A percentile compares a stretch with the other conserved stretches of the same genome.
phyloP scores from a whole-genome alignment of 192 early-diverging fungal genomes.

The Umbelopsis sp. region DNA sequence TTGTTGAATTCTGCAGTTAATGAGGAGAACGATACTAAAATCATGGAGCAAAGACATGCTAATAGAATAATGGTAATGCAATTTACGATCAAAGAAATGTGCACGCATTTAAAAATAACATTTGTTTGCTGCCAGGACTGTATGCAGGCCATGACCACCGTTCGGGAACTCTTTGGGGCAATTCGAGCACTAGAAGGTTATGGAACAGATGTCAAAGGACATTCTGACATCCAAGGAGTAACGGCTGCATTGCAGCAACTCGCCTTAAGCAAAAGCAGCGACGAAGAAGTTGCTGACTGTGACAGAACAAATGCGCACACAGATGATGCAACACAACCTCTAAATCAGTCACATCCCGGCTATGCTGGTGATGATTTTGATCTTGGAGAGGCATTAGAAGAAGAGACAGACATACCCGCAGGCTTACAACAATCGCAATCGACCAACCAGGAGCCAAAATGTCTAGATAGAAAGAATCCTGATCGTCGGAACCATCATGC shows the following conservation, averaged over 20 bases:
- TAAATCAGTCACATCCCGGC: neutral
- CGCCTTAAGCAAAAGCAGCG: neutral
- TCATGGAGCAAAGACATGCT: neutral
- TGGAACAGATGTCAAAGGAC: slow-evolving; percentile 19
- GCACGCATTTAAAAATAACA: neutral
- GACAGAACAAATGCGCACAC: neutral
- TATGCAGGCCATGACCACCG: neutral
- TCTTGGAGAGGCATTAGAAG: slow-evolving; percentile 12
- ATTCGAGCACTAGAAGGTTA: slow-evolving; percentile 21
- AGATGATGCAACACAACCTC: neutral
- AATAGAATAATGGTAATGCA: neutral
- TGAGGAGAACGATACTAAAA: neutral
- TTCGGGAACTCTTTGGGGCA: slow-evolving; percentile 9
- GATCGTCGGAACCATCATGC: slow-evolving; percentile 63
- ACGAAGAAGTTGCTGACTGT: neutral
- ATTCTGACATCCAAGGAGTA: neutral
- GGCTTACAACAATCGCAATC: too few species aligned
- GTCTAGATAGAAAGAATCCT: slow-evolving; percentile 14
- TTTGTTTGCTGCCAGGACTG: neutral
- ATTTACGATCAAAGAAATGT: neutral
- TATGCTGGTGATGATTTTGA: slow-evolving; percentile 3
- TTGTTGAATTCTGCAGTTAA: neutral
- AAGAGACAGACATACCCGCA: slow-evolving; percentile 22
- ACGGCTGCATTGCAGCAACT: neutral
- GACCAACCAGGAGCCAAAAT: slow-evolving; percentile 1